Percentiles rank a stretch among this genome's conserved stretches.
Evolutionary conservation across 202 grass and related monocot species (phyloP).

Genomic region (Digitaria exilis): DNA sequence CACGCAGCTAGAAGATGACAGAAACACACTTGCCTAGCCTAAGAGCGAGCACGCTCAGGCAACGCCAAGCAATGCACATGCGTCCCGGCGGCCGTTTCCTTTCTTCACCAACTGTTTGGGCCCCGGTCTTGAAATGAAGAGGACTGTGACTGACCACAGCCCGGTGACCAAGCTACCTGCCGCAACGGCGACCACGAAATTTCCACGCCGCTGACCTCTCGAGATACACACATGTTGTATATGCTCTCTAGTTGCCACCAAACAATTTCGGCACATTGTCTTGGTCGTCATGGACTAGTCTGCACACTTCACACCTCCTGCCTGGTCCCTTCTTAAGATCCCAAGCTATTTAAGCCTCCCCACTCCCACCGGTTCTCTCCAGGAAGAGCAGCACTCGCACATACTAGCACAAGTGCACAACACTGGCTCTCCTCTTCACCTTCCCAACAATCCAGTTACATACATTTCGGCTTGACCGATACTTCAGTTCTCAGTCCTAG

Average conservation of each 20-base stretch:
- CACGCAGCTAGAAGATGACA: not conserved
- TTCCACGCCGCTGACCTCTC: not conserved
- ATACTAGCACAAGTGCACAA: not conserved
- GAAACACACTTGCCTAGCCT: not conserved
- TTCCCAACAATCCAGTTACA: not conserved
- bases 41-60: not conserved
- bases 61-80: not conserved
- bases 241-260: not conserved
- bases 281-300: constrained; percentile 38
- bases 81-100: not conserved
- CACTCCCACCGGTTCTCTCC: constrained; percentile 24
- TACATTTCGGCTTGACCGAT: too few species aligned
- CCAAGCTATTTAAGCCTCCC: constrained; percentile 58
- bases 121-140: not conserved
- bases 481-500: not conserved
- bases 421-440: constrained; percentile 33
- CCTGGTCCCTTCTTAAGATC: not conserved
- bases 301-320: constrained; percentile 26
- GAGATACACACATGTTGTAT: not conserved
- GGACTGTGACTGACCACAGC: not conserved
- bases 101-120: constrained; percentile 12
- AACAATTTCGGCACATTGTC: not conserved
- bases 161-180: not conserved
- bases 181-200: not conserved
- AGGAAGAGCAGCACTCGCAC: constrained; percentile 46